These are phyloP conservation scores for Sapria himalayana DNA, from an alignment of 345 rosid genomes.

Conservation along the genomic window DNA sequence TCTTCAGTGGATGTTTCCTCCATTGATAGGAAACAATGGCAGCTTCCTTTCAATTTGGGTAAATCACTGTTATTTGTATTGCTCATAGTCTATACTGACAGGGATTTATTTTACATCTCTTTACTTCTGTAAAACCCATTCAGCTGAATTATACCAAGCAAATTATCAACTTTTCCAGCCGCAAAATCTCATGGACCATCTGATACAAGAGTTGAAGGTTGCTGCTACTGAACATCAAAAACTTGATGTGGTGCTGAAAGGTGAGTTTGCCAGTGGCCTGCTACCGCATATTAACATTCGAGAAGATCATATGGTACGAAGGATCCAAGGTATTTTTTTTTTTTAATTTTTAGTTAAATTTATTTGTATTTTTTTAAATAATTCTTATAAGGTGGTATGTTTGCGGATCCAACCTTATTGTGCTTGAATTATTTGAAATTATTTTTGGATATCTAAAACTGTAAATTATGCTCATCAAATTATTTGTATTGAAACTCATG, in stretches of 20 bases:
- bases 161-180: conserved; percentile 36
- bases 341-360: conserved; percentile 3
- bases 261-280: conserved; percentile 81
- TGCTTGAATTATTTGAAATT: conserved; percentile 1
- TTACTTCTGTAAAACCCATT: conserved; percentile 6
- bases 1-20: conserved; percentile 26
- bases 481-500: too few relatives aligned
- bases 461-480: too few relatives aligned
- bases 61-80: conserved; percentile 18
- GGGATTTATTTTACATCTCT: conserved; percentile 1
- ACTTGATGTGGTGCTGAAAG: conserved; percentile 74
- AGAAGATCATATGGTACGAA: conserved; percentile 51
- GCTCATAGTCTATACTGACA: neutral
- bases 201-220: conserved; percentile 73
- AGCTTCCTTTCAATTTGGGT: conserved; percentile 46
- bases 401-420: too few relatives aligned
- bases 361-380: conserved; percentile 1
- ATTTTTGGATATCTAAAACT: too few relatives aligned
- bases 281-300: conserved; percentile 59
- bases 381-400: too few relatives aligned
- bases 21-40: conserved; percentile 60
- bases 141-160: conserved; percentile 39
- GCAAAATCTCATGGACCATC: conserved; percentile 42
- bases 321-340: conserved; percentile 41
- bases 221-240: conserved; percentile 83